Evolutionary conservation across 305 asterid species (phyloP).

Genomic region (Galium porrigens): DNA sequence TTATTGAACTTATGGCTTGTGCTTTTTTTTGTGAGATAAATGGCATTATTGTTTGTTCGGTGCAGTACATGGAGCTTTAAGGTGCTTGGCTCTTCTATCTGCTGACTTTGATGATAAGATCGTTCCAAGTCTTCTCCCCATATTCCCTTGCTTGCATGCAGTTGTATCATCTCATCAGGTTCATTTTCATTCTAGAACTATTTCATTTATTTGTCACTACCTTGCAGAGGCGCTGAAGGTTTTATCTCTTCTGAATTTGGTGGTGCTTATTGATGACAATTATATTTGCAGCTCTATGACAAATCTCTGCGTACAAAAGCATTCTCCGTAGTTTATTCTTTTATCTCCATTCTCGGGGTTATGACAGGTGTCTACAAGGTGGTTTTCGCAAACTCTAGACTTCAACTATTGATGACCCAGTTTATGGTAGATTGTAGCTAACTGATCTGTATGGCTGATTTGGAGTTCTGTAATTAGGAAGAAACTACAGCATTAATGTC

Average conservation of each 20-base stretch:
- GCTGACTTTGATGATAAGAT: constrained; percentile 85
- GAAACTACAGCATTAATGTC: constrained; percentile 58
- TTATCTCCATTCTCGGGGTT: constrained; percentile 66
- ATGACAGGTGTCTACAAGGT: constrained; percentile 92
- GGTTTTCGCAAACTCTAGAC: constrained; percentile 10
- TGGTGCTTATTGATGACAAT: background rate
- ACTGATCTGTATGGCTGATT: constrained; percentile 12
- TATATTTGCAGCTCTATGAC: constrained; percentile 33
- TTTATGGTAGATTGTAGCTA: constrained; percentile 1
- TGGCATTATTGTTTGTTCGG: constrained; percentile 11
- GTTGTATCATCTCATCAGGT: constrained; percentile 91
- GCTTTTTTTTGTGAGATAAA: background rate
- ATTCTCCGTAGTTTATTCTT: constrained; percentile 62
- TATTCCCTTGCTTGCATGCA: constrained; percentile 61
- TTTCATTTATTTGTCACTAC: background rate
- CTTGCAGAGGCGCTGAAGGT: background rate
- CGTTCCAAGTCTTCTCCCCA: constrained; percentile 63
- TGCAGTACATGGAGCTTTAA: constrained; percentile 86
- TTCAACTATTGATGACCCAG: background rate
- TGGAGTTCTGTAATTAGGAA: constrained; percentile 31
- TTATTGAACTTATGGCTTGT: background rate
- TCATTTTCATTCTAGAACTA: constrained; percentile 16
- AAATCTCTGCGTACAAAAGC: constrained; percentile 62
- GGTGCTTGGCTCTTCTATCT: constrained; percentile 80
- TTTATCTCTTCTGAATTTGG: background rate